Evolutionary conservation across 768 basidiomycete genomes (phyloP), one percentile per base, ranked within the genome.

Genomic region (Mycena olivaceomarginata): DNA sequence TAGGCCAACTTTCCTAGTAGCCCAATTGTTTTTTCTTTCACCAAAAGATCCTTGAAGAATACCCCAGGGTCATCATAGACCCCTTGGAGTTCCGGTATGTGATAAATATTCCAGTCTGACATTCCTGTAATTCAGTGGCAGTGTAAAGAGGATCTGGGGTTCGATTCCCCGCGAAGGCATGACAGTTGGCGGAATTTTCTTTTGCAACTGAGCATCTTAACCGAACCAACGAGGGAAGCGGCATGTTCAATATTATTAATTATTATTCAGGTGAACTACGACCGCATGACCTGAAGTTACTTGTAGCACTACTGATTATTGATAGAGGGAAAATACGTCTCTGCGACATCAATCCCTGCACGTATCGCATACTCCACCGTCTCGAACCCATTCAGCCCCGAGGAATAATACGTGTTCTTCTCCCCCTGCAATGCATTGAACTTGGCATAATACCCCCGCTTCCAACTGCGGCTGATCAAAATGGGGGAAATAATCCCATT

Each of bases 301-400:
- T 46, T 48, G 65, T 51, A 48, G 46, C 65, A 66, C 64, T 65
- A 53, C 37, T 57, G 37, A 68, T 68, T 68, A 57, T 68, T 68
- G 48, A 66, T 65, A 65, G 65, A 66, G 65, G 46, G 65, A 66
- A 66, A 66, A 67, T 67, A 67, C 67, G 51, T 56, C 51, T 67
- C 51, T 31, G 37, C 67, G 51, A 67, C 68, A 59, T 70, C 56
- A 59, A 70, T 59, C 57, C 68, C 68, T 43, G 68, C 68, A 37
- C 67, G 67, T 53, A 67, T 56, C 51, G 51, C 67, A 67, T 56
- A 67, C 51, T 70, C 68, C 56, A 70, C 68, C 41, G 68, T 59
- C 68, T 70, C 68, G 41, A 70, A 70, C 22, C 68, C 56, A 60
- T 70, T 70, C 57, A 70, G 68, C 56, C 68, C 68, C 56, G 68